Evolutionary conservation across 495 filamentous ascomycete species (phyloP), one percentile per base, ranked within the genome.

Genomic region (Aspergillus egyptiacus): DNA sequence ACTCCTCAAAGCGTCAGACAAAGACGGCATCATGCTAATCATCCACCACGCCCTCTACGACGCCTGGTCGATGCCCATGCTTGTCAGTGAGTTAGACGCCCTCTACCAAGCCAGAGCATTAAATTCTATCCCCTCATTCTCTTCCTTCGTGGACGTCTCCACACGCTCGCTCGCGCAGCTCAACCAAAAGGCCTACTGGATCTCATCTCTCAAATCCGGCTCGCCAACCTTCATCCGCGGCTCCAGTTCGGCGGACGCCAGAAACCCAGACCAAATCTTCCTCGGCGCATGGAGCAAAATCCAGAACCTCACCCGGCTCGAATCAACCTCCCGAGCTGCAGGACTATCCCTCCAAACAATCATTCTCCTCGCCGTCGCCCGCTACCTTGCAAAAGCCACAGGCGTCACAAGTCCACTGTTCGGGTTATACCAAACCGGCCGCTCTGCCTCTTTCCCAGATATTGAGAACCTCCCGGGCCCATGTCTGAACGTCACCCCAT

Each of bases 11-110:
- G 57, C 48, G 5, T 43, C 22, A 8, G 55, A 60, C 33, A 43
- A 53, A 20, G 60, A 65, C 25, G 56, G 57, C 28, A 50, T 69
- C 4, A 24, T 62, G 6, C 20, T 69, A 4, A 48, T 58, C 23
- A 53, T 69, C 14, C 61, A 69, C 28, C 66, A 69, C 44, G 62
- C 66, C 11, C 44, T 51, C 6, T 69, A 69, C 49, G 66, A 69
- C 28, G 66, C 64, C 0, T 66, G 60, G 60, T 64, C 64, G 3
- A 60, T 69, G 48, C 50, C 48, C 2, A 58, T 56, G 27, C 51
- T 67, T 13, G 44, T 64, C 15, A 39, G 57, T 9, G 66, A 69
- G 8, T 56, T 69, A 8, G 50, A 25, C 8, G 46, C 54, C 0
- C 38, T 69, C 3, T 69, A 69, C 18, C 42, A 7, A 34, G 27